These are phyloP conservation scores for Mortierella antarctica DNA, from an alignment of 192 early-diverging fungal species.

Conservation along the genomic window DNA sequence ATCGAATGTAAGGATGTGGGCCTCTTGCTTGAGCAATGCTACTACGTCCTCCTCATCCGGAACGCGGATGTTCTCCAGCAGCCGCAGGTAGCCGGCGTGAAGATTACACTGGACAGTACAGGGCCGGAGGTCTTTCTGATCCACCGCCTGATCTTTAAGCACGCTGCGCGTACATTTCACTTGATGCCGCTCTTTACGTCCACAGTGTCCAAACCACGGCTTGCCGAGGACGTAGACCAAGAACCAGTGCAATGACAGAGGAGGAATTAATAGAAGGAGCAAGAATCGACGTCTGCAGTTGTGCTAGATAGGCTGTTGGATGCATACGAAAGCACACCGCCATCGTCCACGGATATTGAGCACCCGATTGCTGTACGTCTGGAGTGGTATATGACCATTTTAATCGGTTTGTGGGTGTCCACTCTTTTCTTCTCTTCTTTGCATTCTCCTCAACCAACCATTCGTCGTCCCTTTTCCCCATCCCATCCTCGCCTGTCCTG, in stretches of 20 bases:
- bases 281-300: background rate
- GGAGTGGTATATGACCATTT: no score
- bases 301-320: no score
- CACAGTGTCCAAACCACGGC: no score
- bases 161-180: conserved; percentile 31
- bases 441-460: background rate
- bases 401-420: no score
- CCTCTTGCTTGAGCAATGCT: conserved; percentile 39
- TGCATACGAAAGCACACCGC: no score
- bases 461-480: background rate
- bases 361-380: no score
- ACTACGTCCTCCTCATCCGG: conserved; percentile 33
- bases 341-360: no score
- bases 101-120: background rate
- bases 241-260: background rate
- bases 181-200: conserved; percentile 32
- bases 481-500: background rate
- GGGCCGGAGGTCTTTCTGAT: conserved; percentile 25
- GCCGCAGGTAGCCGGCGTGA: background rate
- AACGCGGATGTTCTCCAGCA: conserved; percentile 25
- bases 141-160: conserved; percentile 33
- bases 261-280: background rate
- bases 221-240: no score
- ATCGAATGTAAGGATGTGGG: conserved; percentile 38
- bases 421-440: no score